Percentiles rank a stretch among this genome's conserved stretches.
phyloP scores from a whole-genome alignment of 495 filamentous ascomycete genomes.

The Platismatia glauca region DNA sequence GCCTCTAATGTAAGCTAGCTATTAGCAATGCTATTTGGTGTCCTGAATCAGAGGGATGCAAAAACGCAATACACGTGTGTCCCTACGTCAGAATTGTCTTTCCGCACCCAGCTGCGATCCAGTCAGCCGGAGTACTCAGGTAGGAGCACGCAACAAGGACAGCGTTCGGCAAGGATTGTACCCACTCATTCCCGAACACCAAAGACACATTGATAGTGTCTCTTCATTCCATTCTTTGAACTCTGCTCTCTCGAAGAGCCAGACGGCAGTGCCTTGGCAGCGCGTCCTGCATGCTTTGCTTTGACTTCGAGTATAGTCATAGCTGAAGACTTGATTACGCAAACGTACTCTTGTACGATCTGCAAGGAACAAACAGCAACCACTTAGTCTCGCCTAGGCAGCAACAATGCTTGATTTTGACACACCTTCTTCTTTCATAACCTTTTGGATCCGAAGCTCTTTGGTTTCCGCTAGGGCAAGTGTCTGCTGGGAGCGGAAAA shows the following conservation, averaged over 20 bases:
- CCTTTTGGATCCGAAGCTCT: constrained; percentile 6
- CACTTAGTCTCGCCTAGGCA: background rate
- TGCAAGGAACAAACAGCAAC: constrained; percentile 2
- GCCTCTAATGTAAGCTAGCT: constrained; percentile 7
- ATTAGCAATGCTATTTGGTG: constrained; percentile 2
- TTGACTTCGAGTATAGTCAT: constrained; percentile 9
- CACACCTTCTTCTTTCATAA: constrained; percentile 3
- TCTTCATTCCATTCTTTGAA: constrained; percentile 9
- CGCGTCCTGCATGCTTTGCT: constrained; percentile 1
- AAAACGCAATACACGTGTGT: constrained; percentile 10
- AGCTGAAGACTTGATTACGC: constrained; percentile 4
- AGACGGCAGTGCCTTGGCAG: background rate
- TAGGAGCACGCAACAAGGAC: background rate
- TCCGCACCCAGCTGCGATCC: background rate
- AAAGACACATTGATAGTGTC: constrained; percentile 2
- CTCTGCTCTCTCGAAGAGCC: constrained; percentile 9
- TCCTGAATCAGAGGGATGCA: constrained; percentile 1
- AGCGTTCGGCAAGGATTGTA: constrained; percentile 3
- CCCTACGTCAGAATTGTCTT: constrained; percentile 7
- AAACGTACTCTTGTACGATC: constrained; percentile 8
- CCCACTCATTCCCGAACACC: constrained; percentile 1
- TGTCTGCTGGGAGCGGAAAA: too few relatives aligned
- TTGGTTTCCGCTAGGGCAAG: too few relatives aligned
- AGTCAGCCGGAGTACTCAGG: constrained; percentile 2
- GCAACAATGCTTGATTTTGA: background rate